Conservation (phyloP, 805 yeast species). For the Kuraishia ogatae region DNA sequence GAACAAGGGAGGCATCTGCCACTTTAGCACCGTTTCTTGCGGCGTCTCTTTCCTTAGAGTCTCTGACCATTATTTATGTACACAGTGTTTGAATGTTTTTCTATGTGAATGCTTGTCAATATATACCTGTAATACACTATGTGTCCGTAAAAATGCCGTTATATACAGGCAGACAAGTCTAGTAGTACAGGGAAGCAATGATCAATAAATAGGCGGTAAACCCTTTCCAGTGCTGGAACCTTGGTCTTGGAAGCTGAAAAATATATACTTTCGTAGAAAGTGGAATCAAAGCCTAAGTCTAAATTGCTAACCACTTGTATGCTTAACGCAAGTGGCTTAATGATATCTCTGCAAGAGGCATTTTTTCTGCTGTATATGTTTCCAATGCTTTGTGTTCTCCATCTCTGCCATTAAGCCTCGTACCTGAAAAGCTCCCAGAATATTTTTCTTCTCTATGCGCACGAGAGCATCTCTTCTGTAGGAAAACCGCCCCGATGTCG, state of each 20-base stretch:
- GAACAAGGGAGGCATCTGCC: conserved; percentile 65
- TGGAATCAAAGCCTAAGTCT: background rate
- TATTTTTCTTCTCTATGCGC: background rate
- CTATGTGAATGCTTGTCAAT: background rate
- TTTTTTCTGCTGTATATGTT: background rate
- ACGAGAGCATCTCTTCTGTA: background rate
- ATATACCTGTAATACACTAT: background rate
- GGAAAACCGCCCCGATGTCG: background rate
- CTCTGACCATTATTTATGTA: conserved; percentile 29
- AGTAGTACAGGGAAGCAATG: background rate
- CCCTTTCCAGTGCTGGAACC: background rate
- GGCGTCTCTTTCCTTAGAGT: conserved; percentile 38
- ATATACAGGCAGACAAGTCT: background rate
- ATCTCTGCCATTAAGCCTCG: background rate
- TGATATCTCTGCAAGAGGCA: background rate
- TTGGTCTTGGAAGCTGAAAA: background rate
- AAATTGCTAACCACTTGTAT: too few species aligned
- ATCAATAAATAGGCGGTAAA: background rate
- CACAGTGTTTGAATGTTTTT: background rate
- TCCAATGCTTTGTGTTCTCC: background rate
- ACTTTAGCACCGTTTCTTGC: conserved; percentile 18
- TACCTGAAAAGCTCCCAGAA: background rate
- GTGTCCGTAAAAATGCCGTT: background rate
- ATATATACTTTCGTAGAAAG: background rate
- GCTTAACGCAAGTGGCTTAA: background rate